phyloP scores from a whole-genome alignment of 2,329 filamentous ascomycete species.

The Acrocalymma vagum region DNA sequence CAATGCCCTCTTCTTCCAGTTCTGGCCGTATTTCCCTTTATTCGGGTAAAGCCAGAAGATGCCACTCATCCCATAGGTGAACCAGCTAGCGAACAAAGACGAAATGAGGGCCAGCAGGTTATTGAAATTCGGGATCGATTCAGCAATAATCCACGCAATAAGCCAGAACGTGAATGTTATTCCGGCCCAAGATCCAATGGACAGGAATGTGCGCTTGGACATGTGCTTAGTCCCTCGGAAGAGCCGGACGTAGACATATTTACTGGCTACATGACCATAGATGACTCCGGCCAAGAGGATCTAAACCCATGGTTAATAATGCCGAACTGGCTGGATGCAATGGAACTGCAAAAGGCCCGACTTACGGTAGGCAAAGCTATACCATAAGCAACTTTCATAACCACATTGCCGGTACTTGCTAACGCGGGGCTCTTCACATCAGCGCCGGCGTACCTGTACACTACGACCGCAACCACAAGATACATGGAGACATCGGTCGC shows the following conservation, averaged over 20 bases:
- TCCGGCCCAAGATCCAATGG: slow-evolving; percentile 63
- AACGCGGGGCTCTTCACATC: slow-evolving; percentile 71
- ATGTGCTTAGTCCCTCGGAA: slow-evolving; percentile 64
- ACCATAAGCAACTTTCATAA: slow-evolving; percentile 73
- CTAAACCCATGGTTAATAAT: background rate
- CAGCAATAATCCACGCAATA: slow-evolving; percentile 72
- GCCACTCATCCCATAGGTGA: slow-evolving; percentile 61
- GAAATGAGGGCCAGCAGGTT: slow-evolving; percentile 68
- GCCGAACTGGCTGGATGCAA: background rate
- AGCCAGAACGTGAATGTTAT: slow-evolving; percentile 66
- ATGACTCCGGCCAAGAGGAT: slow-evolving; percentile 77
- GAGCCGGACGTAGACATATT: slow-evolving; percentile 70
- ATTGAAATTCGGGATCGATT: slow-evolving; percentile 73
- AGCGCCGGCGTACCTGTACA: slow-evolving; percentile 71
- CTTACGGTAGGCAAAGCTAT: slow-evolving; percentile 68
- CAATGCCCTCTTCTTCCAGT: slow-evolving; percentile 54
- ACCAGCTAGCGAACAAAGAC: slow-evolving; percentile 69
- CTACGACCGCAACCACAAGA: slow-evolving; percentile 70
- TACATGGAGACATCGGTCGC: slow-evolving; percentile 68
- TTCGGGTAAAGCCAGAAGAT: slow-evolving; percentile 59
- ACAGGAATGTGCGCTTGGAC: slow-evolving; percentile 22
- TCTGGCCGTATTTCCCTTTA: slow-evolving; percentile 48
- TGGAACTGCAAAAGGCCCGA: background rate
- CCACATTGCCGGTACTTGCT: slow-evolving; percentile 62
- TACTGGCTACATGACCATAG: slow-evolving; percentile 71